Evolutionary conservation across 495 filamentous ascomycete species (phyloP), one percentile per base, ranked within the genome.

Genomic region (Aspergillus biplanus): DNA sequence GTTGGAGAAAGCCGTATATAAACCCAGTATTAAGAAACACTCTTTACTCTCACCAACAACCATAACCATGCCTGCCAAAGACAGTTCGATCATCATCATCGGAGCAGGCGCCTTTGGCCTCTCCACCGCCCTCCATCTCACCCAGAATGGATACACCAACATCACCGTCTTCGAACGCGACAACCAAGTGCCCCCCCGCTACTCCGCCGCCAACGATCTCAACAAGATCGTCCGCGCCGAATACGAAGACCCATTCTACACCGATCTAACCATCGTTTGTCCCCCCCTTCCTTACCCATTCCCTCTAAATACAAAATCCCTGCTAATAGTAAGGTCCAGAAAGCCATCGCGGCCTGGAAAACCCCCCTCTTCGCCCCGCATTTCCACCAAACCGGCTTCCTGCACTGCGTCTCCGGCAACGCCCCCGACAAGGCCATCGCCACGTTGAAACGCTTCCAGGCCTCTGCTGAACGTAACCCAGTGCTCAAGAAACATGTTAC

Each of bases 181-280:
- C 33, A 61, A 69, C 2, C 69, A 75, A 9, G 74, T 82, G 21
- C 80, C 80, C 16, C 69, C 77, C 5, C 60, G 68, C 4, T 76
- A 66, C 48, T 82, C 80, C 0, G 83, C 83, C 7, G 81, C 75
- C 33, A 78, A 79, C 60, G 82, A 86, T 63, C 62, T 83, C 33
- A 86, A 84, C 66, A 86, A 86, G 72, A 85, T 86, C 52, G 67
- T 86, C 21, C 76, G 84, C 7, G 80, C 80, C 11, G 82, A 85
- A 55, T 86, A 86, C 65, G 82, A 84, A 52, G 82, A 85, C 66
- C 73, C 73, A 5, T 83, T 84, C 57, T 86, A 86, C 39, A 79
- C 80, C 1, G 76, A 83, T 18, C 64, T 85, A 52, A 73, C 79
- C 4, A 69, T 83, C 46, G 79, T 82, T 2, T 2, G 21, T 27